Evolutionary conservation across 1,284 basidiomycete species (phyloP), one percentile per base, ranked within the genome.

Genomic region (Marasmius oreades): DNA sequence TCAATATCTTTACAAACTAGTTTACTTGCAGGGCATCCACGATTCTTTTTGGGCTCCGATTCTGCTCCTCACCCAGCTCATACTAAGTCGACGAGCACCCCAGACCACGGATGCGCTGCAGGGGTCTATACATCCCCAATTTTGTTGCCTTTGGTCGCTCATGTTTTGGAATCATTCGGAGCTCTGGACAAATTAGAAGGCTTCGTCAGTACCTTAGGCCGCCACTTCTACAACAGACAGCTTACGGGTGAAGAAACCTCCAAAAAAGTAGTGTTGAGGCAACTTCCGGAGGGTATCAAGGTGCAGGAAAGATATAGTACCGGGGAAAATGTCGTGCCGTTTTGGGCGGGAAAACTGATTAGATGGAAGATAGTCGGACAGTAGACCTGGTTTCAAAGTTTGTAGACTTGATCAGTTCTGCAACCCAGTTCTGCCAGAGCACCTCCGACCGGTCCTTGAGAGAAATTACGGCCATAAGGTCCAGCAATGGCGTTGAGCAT

Each of bases 1-100:
- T 34, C 48, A 34, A 50, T 2, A 37, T 44, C 45, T 28, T 22
- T 34, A 26, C 34, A 10, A 50, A 20, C 23, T 33, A 51, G 52
- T 55, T 23, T 16, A 55, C 55, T 48, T 43, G 8, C 59, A 88
- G 93, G 96, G 1, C 93, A 98, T 71, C 90, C 93, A 1, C 88
- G 93, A 57, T 99, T 99, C 76, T 99, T 99, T 84, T 80, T 99
- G 47, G 97, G 97, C 16, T 97, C 94, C 18, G 97, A 99, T 73
- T 95, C 92, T 31, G 97, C 97, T 1, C 97, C 97, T 24, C 97
- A 99, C 71, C 88, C 92, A 1, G 78, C 86, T 10, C 71, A 79
- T n/a, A 79, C 79, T 57, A 99, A 99, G 73, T 83, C 92, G 14
- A 86, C 82, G 6, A 84, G 87, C 56, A 79, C 85, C 2, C 87